Conservation (phyloP, 2,329 filamentous ascomycete genomes). For the Alternaria brassicicola region DNA sequence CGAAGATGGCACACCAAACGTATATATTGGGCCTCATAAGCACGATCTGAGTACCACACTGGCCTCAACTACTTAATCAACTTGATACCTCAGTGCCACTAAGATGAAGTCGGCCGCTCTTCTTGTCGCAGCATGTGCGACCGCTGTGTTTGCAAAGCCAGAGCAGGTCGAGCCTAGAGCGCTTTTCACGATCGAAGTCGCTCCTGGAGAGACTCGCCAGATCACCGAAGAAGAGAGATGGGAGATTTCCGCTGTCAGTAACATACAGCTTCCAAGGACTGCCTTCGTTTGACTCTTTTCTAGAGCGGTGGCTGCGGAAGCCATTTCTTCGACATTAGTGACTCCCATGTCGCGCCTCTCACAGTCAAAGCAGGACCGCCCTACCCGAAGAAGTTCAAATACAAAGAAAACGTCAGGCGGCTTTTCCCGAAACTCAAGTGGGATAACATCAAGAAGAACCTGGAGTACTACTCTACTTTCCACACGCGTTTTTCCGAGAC, state of each 20-base stretch:
- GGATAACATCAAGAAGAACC: slow-evolving; percentile 14
- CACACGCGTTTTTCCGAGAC: slow-evolving; percentile 34
- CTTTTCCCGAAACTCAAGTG: neutral
- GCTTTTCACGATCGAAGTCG: slow-evolving; percentile 19
- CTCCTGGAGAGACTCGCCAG: slow-evolving; percentile 21
- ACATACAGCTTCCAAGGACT: neutral
- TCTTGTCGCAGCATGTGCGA: neutral
- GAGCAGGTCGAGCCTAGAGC: neutral
- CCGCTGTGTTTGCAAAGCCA: neutral
- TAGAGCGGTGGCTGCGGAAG: slow-evolving; percentile 10
- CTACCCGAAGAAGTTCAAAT: slow-evolving; percentile 18
- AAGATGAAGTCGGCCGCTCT: neutral
- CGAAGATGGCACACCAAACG: neutral
- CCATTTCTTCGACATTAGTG: slow-evolving; percentile 36
- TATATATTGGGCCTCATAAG: neutral
- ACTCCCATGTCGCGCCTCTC: slow-evolving; percentile 22
- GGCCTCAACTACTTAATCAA: neutral
- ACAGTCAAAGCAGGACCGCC: slow-evolving; percentile 24
- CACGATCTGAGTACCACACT: neutral
- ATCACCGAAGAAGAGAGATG: slow-evolving; percentile 24
- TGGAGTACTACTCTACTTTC: slow-evolving; percentile 23
- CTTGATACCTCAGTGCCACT: neutral
- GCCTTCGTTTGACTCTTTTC: neutral
- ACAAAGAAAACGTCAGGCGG: neutral
- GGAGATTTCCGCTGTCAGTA: slow-evolving; percentile 19